Percentiles rank a stretch among this genome's conserved stretches.
Conservation (phyloP, 2,329 filamentous ascomycete genomes). For the Periconia digitata region DNA sequence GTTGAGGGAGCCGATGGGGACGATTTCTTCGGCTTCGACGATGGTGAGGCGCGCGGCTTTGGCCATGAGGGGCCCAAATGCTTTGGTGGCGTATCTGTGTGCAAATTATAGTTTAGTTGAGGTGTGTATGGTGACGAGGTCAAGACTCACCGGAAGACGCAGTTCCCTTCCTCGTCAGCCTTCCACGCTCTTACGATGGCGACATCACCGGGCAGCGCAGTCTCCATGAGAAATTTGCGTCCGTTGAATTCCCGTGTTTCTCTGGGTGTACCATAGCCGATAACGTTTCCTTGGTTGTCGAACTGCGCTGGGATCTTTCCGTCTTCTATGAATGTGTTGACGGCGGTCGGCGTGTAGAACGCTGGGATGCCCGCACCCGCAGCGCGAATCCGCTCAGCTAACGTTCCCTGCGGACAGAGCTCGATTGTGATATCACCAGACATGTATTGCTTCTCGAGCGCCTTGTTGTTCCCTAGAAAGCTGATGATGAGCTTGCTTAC, state of each 20-base stretch:
- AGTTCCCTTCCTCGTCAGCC: constrained; percentile 76
- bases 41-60: constrained; percentile 89
- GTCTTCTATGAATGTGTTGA: constrained; percentile 65
- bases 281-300: constrained; percentile 58
- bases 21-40: constrained; percentile 92
- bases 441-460: constrained; percentile 72
- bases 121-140: no score
- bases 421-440: constrained; percentile 73
- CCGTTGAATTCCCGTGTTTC: constrained; percentile 74
- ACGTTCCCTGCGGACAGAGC: constrained; percentile 74
- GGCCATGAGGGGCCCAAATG: constrained; percentile 64
- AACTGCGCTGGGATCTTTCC: constrained; percentile 68
- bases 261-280: constrained; percentile 65
- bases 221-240: constrained; percentile 75
- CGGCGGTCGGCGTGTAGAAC: constrained; percentile 75
- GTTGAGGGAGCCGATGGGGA: constrained; percentile 82
- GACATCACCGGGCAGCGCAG: constrained; percentile 72
- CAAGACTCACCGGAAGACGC: constrained; percentile 58
- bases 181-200: constrained; percentile 77
- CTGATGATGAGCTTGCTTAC: constrained; percentile 73
- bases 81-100: constrained; percentile 40
- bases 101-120: background rate
- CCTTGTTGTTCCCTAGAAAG: constrained; percentile 77
- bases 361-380: constrained; percentile 77
- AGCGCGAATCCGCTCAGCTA: constrained; percentile 71